Evolutionary conservation across 2,329 filamentous ascomycete genomes (phyloP), one percentile per base, ranked within the genome.

Genomic region (Blumeria hordei): DNA sequence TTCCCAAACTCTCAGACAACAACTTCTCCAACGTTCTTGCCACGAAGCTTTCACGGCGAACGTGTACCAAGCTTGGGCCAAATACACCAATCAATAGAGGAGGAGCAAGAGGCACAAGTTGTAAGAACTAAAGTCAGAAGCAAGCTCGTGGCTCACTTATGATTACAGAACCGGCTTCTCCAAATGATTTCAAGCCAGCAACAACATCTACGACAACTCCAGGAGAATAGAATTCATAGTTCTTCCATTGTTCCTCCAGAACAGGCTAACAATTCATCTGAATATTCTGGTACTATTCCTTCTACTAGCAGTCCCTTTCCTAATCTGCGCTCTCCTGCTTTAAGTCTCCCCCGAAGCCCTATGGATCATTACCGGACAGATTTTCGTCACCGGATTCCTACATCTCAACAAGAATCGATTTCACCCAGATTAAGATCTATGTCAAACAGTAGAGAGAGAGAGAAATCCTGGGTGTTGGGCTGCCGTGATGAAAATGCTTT

Each of bases 151-250:
- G 14, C 32, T 36, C 34, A 18, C 49, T 52, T 6, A 52, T 35
- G 18, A 35, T 18, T 44, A 7, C 59, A 83, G 79, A 88, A 88
- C 64, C 79, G 85, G 10, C 74, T 90, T 2, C 72, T 90, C 47
- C 76, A 77, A 57, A 83, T 86, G 77, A 88, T 90, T 62, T 76
- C 83, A 55, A 73, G 80, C 54, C 82, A 88, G 63, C 85, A 88
- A 64, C 70, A 81, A 44, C 81, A 87, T 61, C 74, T 85, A 34
- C 73, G 77, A 58, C 72, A 77, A 51, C 72, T 82, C 18, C 76
- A 77, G 63, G 68, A 71, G 43, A 61, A 64, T 3, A 59, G 56
- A 55, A 57, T 62, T 47, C 63, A 65, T 60, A 69, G 67, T 36
- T 65, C 59, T 37, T 69, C 73, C 33, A 61, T 67, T 28, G 61